A percentile compares a stretch with the other conserved stretches of the same genome.
Conservation (phyloP, 2,329 filamentous ascomycete genomes). For the Botrytis elliptica region DNA sequence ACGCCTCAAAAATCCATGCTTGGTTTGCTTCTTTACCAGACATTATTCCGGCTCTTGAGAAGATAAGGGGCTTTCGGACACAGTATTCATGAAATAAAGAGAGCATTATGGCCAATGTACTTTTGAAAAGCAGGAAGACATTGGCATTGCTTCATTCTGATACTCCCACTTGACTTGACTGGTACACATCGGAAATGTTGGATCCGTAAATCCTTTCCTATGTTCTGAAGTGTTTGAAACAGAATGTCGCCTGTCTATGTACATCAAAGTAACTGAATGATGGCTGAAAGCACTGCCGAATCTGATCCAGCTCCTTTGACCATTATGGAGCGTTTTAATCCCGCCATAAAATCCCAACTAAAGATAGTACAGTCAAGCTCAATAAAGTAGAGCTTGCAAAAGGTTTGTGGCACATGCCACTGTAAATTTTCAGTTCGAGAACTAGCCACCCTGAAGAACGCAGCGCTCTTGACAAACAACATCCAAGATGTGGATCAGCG, state of each 20-base stretch:
- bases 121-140: no score
- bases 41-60: no score
- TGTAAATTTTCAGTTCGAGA: neutral
- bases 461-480: neutral
- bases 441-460: neutral
- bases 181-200: no score
- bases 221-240: neutral
- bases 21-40: no score
- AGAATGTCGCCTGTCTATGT: neutral
- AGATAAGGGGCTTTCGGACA: no score
- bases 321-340: neutral
- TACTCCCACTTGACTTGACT: neutral
- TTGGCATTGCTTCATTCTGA: neutral
- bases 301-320: neutral
- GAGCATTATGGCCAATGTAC: no score
- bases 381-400: neutral
- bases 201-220: neutral
- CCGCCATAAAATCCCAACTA: neutral
- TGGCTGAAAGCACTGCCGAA: no score
- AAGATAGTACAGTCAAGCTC: neutral
- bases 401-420: neutral
- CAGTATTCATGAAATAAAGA: no score
- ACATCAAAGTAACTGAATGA: neutral
- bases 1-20: no score
- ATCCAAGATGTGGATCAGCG: neutral